phyloP scores from a whole-genome alignment of 768 basidiomycete species.

The Lentinula detonsa region DNA sequence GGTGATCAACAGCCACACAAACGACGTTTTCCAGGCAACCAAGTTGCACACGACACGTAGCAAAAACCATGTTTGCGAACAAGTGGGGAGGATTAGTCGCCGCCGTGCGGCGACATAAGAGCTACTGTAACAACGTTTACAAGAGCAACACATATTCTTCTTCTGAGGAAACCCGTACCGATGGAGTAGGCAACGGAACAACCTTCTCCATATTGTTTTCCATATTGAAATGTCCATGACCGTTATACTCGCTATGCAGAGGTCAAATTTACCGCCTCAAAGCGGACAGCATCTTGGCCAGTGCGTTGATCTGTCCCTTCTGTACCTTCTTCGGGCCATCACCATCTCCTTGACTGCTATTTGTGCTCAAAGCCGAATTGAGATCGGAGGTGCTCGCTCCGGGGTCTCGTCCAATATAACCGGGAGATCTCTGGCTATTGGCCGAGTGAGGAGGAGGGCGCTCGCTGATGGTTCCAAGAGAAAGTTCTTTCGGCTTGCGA shows the following conservation, averaged over 20 bases:
- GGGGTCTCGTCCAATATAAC: constrained; percentile 53
- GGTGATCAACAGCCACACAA: constrained; percentile 9
- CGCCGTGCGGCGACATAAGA: constrained; percentile 2
- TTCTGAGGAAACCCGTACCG: neutral
- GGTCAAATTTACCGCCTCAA: constrained; percentile 51
- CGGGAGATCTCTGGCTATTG: constrained; percentile 33
- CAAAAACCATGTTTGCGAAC: constrained; percentile 3
- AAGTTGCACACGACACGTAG: neutral
- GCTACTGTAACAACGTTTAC: constrained; percentile 8
- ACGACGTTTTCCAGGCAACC: neutral
- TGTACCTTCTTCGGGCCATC: constrained; percentile 70
- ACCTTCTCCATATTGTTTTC: neutral
- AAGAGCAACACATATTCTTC: constrained; percentile 2
- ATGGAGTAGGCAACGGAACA: neutral
- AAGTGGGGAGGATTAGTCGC: constrained; percentile 4
- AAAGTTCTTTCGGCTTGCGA: constrained; percentile 59
- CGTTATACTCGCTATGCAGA: neutral
- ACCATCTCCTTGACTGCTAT: constrained; percentile 32
- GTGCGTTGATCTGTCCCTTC: constrained; percentile 83
- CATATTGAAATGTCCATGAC: neutral
- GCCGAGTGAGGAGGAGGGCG: constrained; percentile 37
- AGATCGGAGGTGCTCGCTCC: constrained; percentile 75
- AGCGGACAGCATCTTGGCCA: constrained; percentile 90
- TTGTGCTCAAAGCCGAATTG: constrained; percentile 5
- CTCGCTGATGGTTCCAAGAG: constrained; percentile 73